phyloP scores from a whole-genome alignment of 768 basidiomycete genomes.

The Tricholoma sp. region DNA sequence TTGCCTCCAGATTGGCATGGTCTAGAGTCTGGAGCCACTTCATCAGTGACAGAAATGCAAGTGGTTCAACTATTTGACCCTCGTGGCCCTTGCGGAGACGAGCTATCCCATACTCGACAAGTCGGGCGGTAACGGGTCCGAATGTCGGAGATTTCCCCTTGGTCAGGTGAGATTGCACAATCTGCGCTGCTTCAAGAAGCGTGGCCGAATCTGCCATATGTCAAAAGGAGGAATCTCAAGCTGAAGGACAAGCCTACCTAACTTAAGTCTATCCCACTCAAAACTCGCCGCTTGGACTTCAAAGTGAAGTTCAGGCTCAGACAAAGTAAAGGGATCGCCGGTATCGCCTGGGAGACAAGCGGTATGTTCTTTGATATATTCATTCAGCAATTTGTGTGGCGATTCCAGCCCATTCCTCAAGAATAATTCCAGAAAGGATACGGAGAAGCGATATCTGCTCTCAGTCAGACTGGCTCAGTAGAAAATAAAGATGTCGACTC shows the following conservation, averaged over 20 bases:
- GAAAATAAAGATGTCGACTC: background rate
- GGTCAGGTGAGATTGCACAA: background rate
- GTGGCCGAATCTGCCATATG: background rate
- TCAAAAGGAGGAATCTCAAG: background rate
- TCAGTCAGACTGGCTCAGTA: background rate
- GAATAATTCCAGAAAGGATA: background rate
- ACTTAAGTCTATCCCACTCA: background rate
- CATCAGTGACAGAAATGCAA: background rate
- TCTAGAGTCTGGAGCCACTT: background rate
- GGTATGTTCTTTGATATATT: background rate
- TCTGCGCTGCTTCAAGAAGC: background rate
- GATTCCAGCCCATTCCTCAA: background rate
- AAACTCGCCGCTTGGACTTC: background rate
- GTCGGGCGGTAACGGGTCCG: background rate
- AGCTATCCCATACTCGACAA: background rate
- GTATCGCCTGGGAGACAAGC: background rate
- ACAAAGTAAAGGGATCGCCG: background rate
- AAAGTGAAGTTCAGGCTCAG: background rate
- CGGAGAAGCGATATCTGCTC: background rate
- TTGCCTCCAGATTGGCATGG: background rate
- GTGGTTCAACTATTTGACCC: background rate
- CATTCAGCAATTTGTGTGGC: background rate
- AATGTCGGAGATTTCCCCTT: background rate
- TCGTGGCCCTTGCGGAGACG: background rate
- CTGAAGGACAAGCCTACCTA: background rate